Evolutionary conservation across 306 rosid species (phyloP).

Genomic region (Vicia sativa): DNA sequence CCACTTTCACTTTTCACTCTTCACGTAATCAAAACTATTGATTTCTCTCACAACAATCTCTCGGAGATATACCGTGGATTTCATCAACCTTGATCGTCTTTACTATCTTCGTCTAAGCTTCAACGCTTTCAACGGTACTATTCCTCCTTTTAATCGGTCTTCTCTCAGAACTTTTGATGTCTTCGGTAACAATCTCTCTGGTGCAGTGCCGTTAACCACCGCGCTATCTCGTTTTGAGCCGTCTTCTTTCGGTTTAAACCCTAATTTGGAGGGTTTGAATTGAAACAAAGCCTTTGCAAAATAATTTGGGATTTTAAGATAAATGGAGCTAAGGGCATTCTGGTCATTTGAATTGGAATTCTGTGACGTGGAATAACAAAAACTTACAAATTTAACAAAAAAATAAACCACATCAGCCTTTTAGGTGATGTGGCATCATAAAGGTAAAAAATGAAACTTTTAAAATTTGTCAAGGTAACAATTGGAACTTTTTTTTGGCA

Average conservation of each 20-base stretch:
- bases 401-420: no score
- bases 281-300: no score
- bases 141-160: conserved; percentile 78
- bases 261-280: no score
- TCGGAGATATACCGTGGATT: conserved; percentile 53
- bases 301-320: no score
- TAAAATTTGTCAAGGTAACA: no score
- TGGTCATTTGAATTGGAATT: no score
- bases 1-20: conserved; percentile 71
- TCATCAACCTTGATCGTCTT: conserved; percentile 52
- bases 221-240: conserved; percentile 60
- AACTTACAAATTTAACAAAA: no score
- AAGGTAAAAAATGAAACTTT: no score
- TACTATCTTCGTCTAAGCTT: conserved; percentile 53
- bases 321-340: no score
- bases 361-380: no score
- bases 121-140: conserved; percentile 59
- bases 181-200: conserved; percentile 72
- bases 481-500: no score
- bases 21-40: conserved; percentile 65
- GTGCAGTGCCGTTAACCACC: conserved; percentile 69
- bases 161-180: conserved; percentile 56
- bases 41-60: conserved; percentile 67
- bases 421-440: no score
- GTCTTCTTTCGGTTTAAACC: conserved; percentile 63